phyloP scores from a whole-genome alignment of 2,329 filamentous ascomycete species.

The Aurifilum marmelostoma region DNA sequence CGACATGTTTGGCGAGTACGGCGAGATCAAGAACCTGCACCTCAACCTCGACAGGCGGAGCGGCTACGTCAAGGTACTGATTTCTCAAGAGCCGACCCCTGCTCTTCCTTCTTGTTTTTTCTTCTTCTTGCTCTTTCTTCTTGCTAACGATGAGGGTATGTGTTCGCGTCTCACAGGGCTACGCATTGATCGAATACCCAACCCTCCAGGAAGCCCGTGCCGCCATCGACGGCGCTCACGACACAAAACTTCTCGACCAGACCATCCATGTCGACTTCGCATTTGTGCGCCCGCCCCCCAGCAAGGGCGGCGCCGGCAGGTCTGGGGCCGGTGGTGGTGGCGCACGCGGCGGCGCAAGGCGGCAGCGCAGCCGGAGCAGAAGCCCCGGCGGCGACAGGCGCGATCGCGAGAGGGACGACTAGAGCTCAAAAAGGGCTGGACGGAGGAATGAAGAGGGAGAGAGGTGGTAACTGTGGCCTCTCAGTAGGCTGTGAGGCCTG shows the following conservation, averaged over 20 bases:
- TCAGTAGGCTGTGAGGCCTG: not conserved
- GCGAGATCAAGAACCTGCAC: conserved; percentile 86
- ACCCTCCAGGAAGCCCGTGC: conserved; percentile 78
- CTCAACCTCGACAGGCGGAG: conserved; percentile 81
- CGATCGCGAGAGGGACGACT: conserved; percentile 29
- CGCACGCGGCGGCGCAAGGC: conserved; percentile 40
- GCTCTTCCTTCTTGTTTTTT: not conserved
- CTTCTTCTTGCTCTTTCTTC: not conserved
- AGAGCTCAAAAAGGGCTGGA: not conserved
- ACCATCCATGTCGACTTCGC: conserved; percentile 82
- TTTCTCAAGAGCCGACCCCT: not conserved
- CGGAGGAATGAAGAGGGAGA: not conserved
- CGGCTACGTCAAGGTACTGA: conserved; percentile 79
- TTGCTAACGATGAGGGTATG: not conserved
- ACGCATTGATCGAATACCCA: conserved; percentile 82
- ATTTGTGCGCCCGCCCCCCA: conserved; percentile 78
- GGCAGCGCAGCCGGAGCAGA: conserved; percentile 53
- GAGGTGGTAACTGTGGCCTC: too few relatives aligned
- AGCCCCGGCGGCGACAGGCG: conserved; percentile 44
- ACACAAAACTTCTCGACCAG: conserved; percentile 79
- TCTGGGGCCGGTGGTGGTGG: conserved; percentile 44
- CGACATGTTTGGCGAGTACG: conserved; percentile 81
- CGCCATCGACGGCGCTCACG: conserved; percentile 80
- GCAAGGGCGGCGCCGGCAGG: conserved; percentile 47
- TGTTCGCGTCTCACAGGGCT: conserved; percentile 59